phyloP scores from a whole-genome alignment of 1,284 basidiomycete species.

The Ustilago lituana region DNA sequence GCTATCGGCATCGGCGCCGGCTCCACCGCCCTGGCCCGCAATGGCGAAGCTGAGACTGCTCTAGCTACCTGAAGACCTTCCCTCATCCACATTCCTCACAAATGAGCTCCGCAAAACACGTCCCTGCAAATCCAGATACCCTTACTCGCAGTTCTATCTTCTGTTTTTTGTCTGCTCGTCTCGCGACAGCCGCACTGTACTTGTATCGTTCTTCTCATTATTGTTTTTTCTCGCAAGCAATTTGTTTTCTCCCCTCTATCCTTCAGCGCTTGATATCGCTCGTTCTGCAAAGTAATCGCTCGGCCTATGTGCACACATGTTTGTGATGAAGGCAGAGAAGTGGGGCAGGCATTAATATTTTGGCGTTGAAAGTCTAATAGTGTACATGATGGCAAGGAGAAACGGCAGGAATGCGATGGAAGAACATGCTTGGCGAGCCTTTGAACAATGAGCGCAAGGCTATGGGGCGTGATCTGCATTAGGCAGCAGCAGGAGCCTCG shows the following conservation, averaged over 20 bases:
- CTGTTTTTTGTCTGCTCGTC: neutral
- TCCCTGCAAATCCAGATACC: slow-evolving; percentile 9
- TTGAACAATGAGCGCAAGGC: too few relatives aligned
- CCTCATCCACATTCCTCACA: neutral
- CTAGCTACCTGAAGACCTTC: slow-evolving; percentile 11
- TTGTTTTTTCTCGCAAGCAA: slow-evolving; percentile 18
- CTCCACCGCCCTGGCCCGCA: neutral
- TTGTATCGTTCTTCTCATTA: slow-evolving; percentile 7
- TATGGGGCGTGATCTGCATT: too few relatives aligned
- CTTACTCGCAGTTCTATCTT: slow-evolving; percentile 2
- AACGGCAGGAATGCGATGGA: neutral
- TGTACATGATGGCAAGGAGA: slow-evolving; percentile 28
- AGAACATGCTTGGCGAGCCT: neutral
- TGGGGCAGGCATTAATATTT: neutral
- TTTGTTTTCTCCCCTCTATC: neutral
- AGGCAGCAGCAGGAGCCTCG: slow-evolving; percentile 32
- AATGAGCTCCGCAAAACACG: neutral
- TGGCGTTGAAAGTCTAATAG: slow-evolving; percentile 1
- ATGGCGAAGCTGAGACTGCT: slow-evolving; percentile 15
- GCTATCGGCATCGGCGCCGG: slow-evolving; percentile 30
- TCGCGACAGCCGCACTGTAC: slow-evolving; percentile 5
- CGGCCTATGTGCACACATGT: too few relatives aligned
- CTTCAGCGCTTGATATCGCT: too few relatives aligned
- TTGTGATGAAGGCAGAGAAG: too few relatives aligned
- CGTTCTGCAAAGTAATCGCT: too few relatives aligned